A percentile compares a stretch with the other conserved stretches of the same genome.
Conservation (phyloP, 805 yeast genomes). For the Wickerhamomyces rabaulensis region DNA sequence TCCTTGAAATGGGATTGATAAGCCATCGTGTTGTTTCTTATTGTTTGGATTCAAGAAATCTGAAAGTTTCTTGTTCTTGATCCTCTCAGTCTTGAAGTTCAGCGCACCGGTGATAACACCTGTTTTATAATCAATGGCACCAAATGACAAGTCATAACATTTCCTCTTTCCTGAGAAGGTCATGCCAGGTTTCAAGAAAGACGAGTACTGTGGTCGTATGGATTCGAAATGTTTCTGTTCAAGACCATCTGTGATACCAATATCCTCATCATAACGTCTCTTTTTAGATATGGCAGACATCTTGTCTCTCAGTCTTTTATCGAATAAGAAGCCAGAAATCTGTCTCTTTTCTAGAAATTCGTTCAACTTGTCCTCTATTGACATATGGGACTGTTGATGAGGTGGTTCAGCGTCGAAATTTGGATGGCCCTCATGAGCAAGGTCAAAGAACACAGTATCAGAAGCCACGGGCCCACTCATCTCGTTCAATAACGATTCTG, state of each 20-base stretch:
- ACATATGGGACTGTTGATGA: not conserved
- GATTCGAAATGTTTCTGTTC: slow-evolving; percentile 3
- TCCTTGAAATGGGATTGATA: slow-evolving; percentile 6
- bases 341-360: slow-evolving; percentile 1
- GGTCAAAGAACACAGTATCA: not conserved
- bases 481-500: not conserved
- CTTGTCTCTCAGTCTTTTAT: not conserved
- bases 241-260: not conserved
- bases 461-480: not conserved
- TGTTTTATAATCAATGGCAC: slow-evolving; percentile 1
- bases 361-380: not conserved
- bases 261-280: not conserved
- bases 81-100: not conserved
- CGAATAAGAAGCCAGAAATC: not conserved
- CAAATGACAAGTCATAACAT: slow-evolving; percentile 4
- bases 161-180: slow-evolving; percentile 6
- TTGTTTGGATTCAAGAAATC: not conserved
- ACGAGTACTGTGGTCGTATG: slow-evolving; percentile 10
- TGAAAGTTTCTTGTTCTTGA: not conserved
- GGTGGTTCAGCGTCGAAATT: not conserved
- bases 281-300: not conserved
- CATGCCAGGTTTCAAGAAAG: slow-evolving; percentile 16
- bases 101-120: not conserved
- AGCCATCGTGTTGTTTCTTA: not conserved
- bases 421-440: not conserved